Base-by-base conservation (phyloP, 2,329 filamentous ascomycete genomes). In the Fusarium algeriense region DNA sequence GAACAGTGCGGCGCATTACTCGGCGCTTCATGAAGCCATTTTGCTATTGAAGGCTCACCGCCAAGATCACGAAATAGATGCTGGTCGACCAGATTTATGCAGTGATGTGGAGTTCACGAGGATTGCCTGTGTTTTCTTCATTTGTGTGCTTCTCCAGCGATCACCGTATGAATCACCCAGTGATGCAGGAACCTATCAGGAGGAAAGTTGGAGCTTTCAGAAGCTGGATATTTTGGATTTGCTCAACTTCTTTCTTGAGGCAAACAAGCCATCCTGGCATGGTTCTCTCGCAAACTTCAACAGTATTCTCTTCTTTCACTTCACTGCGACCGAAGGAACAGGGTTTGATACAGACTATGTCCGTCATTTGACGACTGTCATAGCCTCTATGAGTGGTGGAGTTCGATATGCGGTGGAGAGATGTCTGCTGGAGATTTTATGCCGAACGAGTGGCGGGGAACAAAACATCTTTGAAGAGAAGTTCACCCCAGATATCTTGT, bases 11-110 rank as follows among this genome's bases (percentile, higher is more conserved):
- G 50, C 17, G 2, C 57, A 54, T 19, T 62, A 35, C 32, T 23
- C 57, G 19, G 57, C 40, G 11, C 13, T 64, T 45, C 32, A 64
- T 8, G 46, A 64, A 41, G 60, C 57, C 7, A 34, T 64, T 20
- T 32, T n/a, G 23, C 46, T 62, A 6, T 13, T 64, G 5, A 64
- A 64, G 7, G 5, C 6, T 23, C 60, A 11, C 17, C 46, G 14
- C 20, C 60, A 60, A 28, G 45, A 62, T 2, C 20, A 54, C 2
- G 30, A 52, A 12, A 14, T 38, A 20, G 48, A 52, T 3, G 3
- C 20, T 3, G 32, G 32, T 5, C 48, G 48, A 0, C 13, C 20
- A 1, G 32, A 38, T 17, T 15, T 28, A 3, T 62, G 57, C 1
- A 46, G 38, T 8, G 40, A 62, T 7, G 2, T 48, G 4, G 60